Conservation (phyloP, 345 rosid species). For the Syzygium aqueum region DNA sequence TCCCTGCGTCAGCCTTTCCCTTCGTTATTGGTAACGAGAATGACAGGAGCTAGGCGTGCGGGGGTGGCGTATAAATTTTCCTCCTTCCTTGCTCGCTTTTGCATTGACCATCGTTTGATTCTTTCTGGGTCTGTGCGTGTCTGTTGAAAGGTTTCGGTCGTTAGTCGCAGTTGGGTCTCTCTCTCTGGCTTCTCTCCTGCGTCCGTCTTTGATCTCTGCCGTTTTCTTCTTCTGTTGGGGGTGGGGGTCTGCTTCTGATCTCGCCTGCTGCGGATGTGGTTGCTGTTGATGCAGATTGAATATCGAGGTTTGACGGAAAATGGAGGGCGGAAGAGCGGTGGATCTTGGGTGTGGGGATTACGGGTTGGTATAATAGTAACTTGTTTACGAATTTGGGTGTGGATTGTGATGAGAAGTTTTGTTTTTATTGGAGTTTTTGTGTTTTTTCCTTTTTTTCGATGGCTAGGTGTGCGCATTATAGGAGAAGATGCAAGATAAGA, state of each 20-base stretch:
- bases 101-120: neutral
- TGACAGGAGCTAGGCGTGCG: neutral
- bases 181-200: neutral
- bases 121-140: neutral
- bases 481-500: slow-evolving; percentile 73
- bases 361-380: slow-evolving; percentile 35
- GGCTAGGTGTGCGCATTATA: slow-evolving; percentile 70
- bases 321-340: neutral
- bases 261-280: neutral
- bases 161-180: neutral
- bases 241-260: neutral
- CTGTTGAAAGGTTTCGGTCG: neutral
- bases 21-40: neutral
- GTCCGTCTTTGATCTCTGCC: neutral
- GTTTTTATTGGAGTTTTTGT: neutral
- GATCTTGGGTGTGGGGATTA: slow-evolving; percentile 50
- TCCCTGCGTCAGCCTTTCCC: neutral
- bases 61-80: neutral
- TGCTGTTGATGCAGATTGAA: neutral
- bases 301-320: neutral
- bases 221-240: neutral
- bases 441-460: neutral
- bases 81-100: neutral
- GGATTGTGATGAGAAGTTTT: neutral
- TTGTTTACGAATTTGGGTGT: neutral